Evolutionary conservation across 2,329 filamentous ascomycete genomes (phyloP).

Genomic region (Xenosphaeropsis pyriputrescens): DNA sequence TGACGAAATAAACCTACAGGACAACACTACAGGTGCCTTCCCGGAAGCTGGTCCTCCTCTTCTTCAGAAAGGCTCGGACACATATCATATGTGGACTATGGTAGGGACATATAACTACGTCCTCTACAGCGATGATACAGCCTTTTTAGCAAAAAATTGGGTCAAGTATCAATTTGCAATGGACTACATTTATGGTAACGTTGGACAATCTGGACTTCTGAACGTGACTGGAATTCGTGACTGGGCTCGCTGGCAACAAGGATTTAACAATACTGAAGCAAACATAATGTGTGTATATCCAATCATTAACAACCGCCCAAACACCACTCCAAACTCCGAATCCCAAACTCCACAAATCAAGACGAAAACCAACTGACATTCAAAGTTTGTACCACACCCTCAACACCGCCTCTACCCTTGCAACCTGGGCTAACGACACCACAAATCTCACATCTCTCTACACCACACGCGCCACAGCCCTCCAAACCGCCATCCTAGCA

Average conservation of each 20-base stretch:
- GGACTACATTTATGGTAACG: conserved; percentile 25
- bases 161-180: conserved; percentile 29
- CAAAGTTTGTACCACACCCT: conserved; percentile 27
- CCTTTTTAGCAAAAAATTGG: conserved; percentile 27
- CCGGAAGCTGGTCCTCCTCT: conserved; percentile 13
- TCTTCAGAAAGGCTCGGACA: conserved; percentile 7
- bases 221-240: conserved; percentile 27
- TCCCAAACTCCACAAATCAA: no score
- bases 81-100: conserved; percentile 28
- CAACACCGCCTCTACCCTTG: conserved; percentile 27
- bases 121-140: conserved; percentile 27
- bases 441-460: conserved; percentile 20
- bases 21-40: conserved; percentile 9
- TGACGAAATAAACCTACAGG: conserved; percentile 2
- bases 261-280: conserved; percentile 27
- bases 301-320: not conserved
- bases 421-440: conserved; percentile 23
- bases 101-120: conserved; percentile 36
- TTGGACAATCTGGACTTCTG: conserved; percentile 21
- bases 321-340: not conserved
- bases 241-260: conserved; percentile 29
- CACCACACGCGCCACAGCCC: conserved; percentile 12
- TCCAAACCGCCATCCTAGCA: conserved; percentile 19
- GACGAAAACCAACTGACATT: not conserved
- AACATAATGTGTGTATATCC: conserved; percentile 22